Evolutionary conservation across 2,329 filamentous ascomycete species (phyloP), one percentile per base, ranked within the genome.

Genomic region (Hypoxylon sp.): DNA sequence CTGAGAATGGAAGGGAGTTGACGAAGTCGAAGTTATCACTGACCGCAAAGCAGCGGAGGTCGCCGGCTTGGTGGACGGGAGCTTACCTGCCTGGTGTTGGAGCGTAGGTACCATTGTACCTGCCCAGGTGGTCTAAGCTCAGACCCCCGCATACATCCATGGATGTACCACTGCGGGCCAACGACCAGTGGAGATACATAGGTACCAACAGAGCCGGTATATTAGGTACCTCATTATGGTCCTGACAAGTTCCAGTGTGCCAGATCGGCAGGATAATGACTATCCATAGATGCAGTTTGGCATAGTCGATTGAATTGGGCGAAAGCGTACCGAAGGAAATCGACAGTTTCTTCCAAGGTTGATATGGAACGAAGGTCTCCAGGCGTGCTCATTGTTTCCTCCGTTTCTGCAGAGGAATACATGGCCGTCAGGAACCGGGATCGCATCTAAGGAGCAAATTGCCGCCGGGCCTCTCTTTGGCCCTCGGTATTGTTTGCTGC

Each of bases 21-120:
- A 19, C 39, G 17, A 21, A 10, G 39, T 44, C 21, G 39, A 21
- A 10, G 8, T 44, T 21, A 44, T 44, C 10, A 21, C 39, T 11
- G 7, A 42, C 17, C 19, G n/a, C 39, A 17, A 21, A 21, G 29
- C n/a, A 6, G 11, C 51, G 21, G 51, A 27, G 13, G 8, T 42
- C 11, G 21, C 32, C 31, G 35, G 29, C 21, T 27, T 54, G 35
- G 51, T n/a, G 51, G 51, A n/a, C n/a, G n/a, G n/a, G n/a, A n/a
- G 51, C 11, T 24, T 27, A 53, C 27, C 29, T 8, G 24, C 24
- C n/a, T 27, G 24, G 24, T 27, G 24, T 27, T 27, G n/a, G 27
- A 46, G 10, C 29, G 13, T 19, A 11, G 51, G 35, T 39, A 42
- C 51, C 21, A 8, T 17, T 44, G 39, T 44, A 44, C 39, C 21